Base-by-base conservation (phyloP, 2,329 filamentous ascomycete species). In the Cyphellophora attinorum region DNA sequence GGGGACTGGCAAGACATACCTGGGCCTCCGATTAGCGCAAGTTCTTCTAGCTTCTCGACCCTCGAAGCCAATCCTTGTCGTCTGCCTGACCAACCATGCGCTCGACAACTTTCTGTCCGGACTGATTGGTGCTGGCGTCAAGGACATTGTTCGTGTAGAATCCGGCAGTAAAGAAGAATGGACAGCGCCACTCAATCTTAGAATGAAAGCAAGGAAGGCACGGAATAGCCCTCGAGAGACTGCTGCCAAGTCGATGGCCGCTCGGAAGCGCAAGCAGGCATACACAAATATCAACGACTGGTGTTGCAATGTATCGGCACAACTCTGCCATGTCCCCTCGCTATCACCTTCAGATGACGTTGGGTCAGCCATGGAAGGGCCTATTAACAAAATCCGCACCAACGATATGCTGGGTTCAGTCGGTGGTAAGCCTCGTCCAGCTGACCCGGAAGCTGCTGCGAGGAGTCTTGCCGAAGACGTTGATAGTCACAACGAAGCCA, bases 141-240 rank as follows among this genome's bases (percentile, higher is more conserved):
- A 53, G 0, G 59, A 71, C 5, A 62, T 83, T 16, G 65, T 82
- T 16, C 74, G 79, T 0, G 71, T 84, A 4, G 79, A 79, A 0
- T 66, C 64, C 1, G 64, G 64, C 11, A 74, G 67, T 2, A 73
- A 75, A 38, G 75, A 72, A 0, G 64, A 70, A 17, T 45, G 54
- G 2, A 53, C 82, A 1, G 48, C 67, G 5, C 47, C 49, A 0
- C 50, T 68, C n/a, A 78, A 73, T 36, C 60, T 81, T 5, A 56
- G 64, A 0, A n/a, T 8, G 21, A 25, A 25, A n/a, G n/a, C 21
- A 8, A 25, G 21, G n/a, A 25, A 25, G 21, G 21, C 21, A 8
- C 21, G 21, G 8, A 8, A 8, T 8, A 25, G 8, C n/a, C 21
- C 21, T n/a, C 8, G n/a, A 8, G 21, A 25, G 21, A 8, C 8